These are phyloP conservation scores for Leccinum angustisporum DNA, from an alignment of 1,284 basidiomycete species.

Conservation along the genomic window DNA sequence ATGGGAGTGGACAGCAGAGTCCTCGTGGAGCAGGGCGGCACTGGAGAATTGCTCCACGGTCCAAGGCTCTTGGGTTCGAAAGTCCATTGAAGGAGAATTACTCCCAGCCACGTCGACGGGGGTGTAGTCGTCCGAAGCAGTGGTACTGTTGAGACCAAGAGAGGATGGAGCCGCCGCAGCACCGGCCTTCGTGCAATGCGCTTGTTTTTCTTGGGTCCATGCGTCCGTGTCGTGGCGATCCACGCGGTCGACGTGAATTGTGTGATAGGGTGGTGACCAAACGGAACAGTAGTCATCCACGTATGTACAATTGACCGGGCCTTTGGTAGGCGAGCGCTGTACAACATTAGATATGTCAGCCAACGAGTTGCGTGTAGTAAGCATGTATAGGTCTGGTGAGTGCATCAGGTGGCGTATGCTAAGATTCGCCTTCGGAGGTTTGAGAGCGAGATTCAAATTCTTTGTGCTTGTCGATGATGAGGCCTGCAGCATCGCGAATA, in stretches of 20 bases:
- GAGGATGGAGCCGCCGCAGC: slow-evolving; percentile 13
- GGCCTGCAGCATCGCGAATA: slow-evolving; percentile 8
- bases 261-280: slow-evolving; percentile 11
- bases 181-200: slow-evolving; percentile 12
- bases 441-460: slow-evolving; percentile 1
- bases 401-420: slow-evolving; percentile 1
- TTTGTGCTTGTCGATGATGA: slow-evolving; percentile 1
- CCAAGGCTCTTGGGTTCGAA: background rate
- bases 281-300: slow-evolving; percentile 4
- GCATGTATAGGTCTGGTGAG: background rate
- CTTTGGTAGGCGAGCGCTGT: background rate
- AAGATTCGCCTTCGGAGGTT: slow-evolving; percentile 1
- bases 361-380: slow-evolving; percentile 4
- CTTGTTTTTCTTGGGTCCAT: slow-evolving; percentile 19
- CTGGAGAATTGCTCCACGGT: background rate
- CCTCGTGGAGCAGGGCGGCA: background rate
- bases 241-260: slow-evolving; percentile 21
- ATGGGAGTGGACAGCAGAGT: background rate
- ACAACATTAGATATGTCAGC: slow-evolving; percentile 10
- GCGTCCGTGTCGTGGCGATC: slow-evolving; percentile 30
- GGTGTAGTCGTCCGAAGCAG: slow-evolving; percentile 1
- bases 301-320: background rate
- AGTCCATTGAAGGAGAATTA: slow-evolving; percentile 12
- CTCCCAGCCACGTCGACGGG: slow-evolving; percentile 4
- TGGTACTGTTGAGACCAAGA: slow-evolving; percentile 9